Conservation (phyloP, 768 basidiomycete genomes). For the Mycena rebaudengoi region DNA sequence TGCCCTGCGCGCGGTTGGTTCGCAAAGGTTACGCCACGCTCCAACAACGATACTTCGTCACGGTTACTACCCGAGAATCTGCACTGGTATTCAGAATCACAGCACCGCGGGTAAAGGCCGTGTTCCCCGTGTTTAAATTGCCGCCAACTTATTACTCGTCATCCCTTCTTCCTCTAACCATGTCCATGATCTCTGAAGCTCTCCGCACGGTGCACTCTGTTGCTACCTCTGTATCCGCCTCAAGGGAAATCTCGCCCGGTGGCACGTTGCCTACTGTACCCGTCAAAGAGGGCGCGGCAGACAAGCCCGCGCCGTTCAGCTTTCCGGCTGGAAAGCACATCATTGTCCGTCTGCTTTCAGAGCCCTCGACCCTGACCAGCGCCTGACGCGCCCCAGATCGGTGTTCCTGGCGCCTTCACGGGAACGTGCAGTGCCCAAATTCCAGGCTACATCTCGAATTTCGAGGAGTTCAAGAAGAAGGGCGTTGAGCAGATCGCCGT, state of each 20-base stretch:
- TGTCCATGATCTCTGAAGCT: constrained; percentile 19
- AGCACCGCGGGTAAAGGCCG: neutral
- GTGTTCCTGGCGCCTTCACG: constrained; percentile 82
- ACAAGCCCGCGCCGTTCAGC: constrained; percentile 47
- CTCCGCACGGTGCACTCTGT: constrained; percentile 58
- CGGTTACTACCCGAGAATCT: neutral
- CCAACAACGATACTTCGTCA: neutral
- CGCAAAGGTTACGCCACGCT: neutral
- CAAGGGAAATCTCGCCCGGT: too few relatives aligned
- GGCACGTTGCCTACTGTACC: constrained; percentile 54
- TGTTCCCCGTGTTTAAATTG: neutral
- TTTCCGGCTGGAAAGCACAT: constrained; percentile 66
- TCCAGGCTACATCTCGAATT: constrained; percentile 69
- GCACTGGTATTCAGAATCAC: neutral
- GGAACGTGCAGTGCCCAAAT: constrained; percentile 74
- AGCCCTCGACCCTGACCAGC: neutral
- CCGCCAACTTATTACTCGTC: neutral
- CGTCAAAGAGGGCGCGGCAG: constrained; percentile 69
- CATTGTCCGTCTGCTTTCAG: constrained; percentile 53
- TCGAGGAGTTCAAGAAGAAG: constrained; percentile 78
- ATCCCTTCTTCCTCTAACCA: neutral
- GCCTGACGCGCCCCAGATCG: constrained; percentile 55
- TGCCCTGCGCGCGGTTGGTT: neutral
- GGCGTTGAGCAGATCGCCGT: constrained; percentile 78
- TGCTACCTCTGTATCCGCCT: too few relatives aligned